phyloP scores from a whole-genome alignment of 257 asterid genomes.

The Solanum pennellii region DNA sequence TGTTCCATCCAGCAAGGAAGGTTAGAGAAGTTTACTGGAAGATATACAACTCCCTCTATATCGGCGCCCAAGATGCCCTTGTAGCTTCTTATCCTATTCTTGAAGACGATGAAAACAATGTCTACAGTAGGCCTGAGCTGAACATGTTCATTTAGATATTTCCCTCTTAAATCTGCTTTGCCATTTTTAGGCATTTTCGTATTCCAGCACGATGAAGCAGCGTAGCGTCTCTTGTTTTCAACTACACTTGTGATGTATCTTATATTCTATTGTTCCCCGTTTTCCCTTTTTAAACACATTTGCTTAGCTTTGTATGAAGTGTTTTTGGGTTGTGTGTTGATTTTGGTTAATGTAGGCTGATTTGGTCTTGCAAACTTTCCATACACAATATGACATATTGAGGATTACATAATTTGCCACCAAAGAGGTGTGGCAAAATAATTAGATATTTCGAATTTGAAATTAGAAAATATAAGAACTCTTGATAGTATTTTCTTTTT shows the following conservation, averaged over 20 bases:
- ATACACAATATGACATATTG: neutral
- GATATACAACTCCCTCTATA: constrained; percentile 69
- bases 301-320: neutral
- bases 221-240: neutral
- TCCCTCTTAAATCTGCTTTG: neutral
- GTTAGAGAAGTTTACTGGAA: constrained; percentile 95
- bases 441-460: neutral
- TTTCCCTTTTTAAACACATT: neutral
- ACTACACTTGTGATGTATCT: neutral
- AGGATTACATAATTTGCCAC: neutral
- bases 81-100: constrained; percentile 81
- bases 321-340: neutral
- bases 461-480: neutral
- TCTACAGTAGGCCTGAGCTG: constrained; percentile 62
- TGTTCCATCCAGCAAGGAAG: constrained; percentile 90
- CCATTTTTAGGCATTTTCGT: neutral
- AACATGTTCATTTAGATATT: constrained; percentile 50
- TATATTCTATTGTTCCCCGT: neutral
- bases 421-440: neutral
- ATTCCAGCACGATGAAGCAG: neutral
- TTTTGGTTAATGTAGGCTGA: neutral
- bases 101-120: constrained; percentile 57
- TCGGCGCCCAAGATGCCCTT: constrained; percentile 80
- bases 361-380: neutral
- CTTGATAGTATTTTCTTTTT: neutral